Evolutionary conservation across 495 filamentous ascomycete genomes (phyloP).

Genomic region (Aspergillus coremiiformis): DNA sequence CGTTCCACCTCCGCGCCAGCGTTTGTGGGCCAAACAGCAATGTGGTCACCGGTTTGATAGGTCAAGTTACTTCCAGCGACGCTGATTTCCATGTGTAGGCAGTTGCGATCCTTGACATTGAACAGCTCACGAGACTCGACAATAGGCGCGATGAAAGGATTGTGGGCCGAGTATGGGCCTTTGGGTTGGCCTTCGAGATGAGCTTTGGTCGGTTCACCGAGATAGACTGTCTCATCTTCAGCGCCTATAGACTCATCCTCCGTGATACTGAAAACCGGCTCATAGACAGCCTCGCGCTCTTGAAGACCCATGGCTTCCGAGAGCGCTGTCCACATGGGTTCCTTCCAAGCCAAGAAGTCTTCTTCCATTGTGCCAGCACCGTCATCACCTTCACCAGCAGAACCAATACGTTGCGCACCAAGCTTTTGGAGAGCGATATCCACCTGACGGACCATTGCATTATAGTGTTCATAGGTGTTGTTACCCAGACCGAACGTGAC

Average conservation of each 20-base stretch:
- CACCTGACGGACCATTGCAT: constrained; percentile 92
- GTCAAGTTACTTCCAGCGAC: constrained; percentile 70
- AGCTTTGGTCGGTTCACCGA: constrained; percentile 94
- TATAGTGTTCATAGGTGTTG: constrained; percentile 99
- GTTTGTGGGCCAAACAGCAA: constrained; percentile 97
- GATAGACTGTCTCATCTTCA: constrained; percentile 81
- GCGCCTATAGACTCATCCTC: constrained; percentile 67
- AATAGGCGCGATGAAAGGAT: constrained; percentile 95
- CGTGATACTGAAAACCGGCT: constrained; percentile 78
- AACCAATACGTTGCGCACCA: constrained; percentile 75
- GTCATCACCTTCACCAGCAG: constrained; percentile 93
- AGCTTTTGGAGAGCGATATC: constrained; percentile 70
- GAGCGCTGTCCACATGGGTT: constrained; percentile 93
- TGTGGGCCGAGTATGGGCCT: constrained; percentile 93
- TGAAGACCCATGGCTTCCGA: constrained; percentile 76
- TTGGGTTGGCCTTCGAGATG: constrained; percentile 80
- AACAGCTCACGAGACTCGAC: constrained; percentile 85
- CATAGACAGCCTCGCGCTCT: constrained; percentile 94
- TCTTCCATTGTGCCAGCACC: constrained; percentile 99
- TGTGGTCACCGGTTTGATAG: constrained; percentile 96
- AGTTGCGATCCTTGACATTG: constrained; percentile 86
- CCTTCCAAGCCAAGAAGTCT: constrained; percentile 98
- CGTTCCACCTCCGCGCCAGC: constrained; percentile 86
- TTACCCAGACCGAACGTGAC: constrained; percentile 93
- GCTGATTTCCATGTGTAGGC: constrained; percentile 94